These are phyloP conservation scores for Babesia bigemina DNA, from an alignment of 169 alveolate genomes.

Conservation along the genomic window DNA sequence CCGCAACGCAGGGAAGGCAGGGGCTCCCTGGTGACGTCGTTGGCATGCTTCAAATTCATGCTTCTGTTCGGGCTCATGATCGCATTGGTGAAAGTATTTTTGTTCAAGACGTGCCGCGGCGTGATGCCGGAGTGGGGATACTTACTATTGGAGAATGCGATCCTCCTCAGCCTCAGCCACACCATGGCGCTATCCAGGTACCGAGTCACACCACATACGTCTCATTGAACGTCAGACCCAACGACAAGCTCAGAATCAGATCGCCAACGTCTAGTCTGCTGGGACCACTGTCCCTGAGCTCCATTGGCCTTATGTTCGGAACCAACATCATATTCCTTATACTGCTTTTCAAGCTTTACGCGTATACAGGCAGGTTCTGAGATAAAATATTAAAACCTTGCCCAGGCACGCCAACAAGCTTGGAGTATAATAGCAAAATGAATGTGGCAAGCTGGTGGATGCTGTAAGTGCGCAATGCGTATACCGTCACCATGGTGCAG, in stretches of 20 bases:
- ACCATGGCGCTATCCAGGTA: conserved; percentile 80
- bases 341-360: conserved; percentile 59
- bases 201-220: conserved; percentile 4
- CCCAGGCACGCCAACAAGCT: conserved; percentile 68
- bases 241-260: conserved; percentile 75
- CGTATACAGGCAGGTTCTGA: conserved; percentile 7
- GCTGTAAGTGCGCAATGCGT: conserved; percentile 39
- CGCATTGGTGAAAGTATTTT: conserved; percentile 80
- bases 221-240: conserved; percentile 57
- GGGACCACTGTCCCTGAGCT: conserved; percentile 83
- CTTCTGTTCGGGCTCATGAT: conserved; percentile 86
- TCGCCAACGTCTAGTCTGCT: conserved; percentile 85
- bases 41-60: conserved; percentile 88
- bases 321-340: conserved; percentile 63
- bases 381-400: background rate
- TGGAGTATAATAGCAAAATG: conserved; percentile 65
- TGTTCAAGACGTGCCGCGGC: conserved; percentile 77
- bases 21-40: conserved; percentile 87
- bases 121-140: conserved; percentile 88
- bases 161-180: conserved; percentile 74
- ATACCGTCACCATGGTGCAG: conserved; percentile 33
- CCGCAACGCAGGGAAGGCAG: conserved; percentile 82
- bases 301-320: conserved; percentile 76
- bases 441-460: conserved; percentile 87
- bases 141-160: conserved; percentile 77